Percentiles rank a stretch among this genome's conserved stretches.
These are phyloP conservation scores for Boletus reticuloceps DNA, from an alignment of 768 basidiomycete species.

Conservation along the genomic window DNA sequence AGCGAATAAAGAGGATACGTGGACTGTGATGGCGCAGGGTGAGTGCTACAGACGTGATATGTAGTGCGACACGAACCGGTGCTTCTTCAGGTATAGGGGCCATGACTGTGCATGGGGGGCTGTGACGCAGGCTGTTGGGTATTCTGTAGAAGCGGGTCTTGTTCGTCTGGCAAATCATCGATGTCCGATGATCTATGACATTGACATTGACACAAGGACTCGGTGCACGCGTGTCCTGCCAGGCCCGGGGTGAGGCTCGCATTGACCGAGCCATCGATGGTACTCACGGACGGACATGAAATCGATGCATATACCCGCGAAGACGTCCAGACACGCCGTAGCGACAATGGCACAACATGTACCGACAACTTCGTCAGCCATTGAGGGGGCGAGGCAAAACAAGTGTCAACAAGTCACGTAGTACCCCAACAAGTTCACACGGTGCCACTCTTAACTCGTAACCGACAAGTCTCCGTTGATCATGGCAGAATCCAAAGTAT, in stretches of 20 bases:
- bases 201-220: constrained; percentile 18
- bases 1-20: too few species aligned
- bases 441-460: too few species aligned
- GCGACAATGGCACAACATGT: constrained; percentile 17
- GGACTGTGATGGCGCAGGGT: too few species aligned
- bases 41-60: too few species aligned
- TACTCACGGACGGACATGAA: constrained; percentile 22
- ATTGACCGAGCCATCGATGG: not conserved
- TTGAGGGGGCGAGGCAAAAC: not conserved
- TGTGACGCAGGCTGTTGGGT: constrained; percentile 22
- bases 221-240: constrained; percentile 24
- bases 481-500: constrained; percentile 24
- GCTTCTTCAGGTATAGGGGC: not conserved
- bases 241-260: not conserved
- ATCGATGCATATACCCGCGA: constrained; percentile 24
- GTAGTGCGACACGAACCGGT: too few species aligned
- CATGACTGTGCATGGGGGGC: constrained; percentile 21
- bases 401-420: too few species aligned
- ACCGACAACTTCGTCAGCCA: constrained; percentile 19
- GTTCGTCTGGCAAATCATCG: constrained; percentile 18
- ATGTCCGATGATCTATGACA: not conserved
- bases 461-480: too few species aligned
- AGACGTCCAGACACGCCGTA: constrained; percentile 21
- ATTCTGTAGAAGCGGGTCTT: constrained; percentile 18
- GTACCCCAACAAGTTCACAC: too few species aligned